These are phyloP conservation scores for Lepidium africanum DNA, from an alignment of 345 rosid species.

Conservation along the genomic window DNA sequence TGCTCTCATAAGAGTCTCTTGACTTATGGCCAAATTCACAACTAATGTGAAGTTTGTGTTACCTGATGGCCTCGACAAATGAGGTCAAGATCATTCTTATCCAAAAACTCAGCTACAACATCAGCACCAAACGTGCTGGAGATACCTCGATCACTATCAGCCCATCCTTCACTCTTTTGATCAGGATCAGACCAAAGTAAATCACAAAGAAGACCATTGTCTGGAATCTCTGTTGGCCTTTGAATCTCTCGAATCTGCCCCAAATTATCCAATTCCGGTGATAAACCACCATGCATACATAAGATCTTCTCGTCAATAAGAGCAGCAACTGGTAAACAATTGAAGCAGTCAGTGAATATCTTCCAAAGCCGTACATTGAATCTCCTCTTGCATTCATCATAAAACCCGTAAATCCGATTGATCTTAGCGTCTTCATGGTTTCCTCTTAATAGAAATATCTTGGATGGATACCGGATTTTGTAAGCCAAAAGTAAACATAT, in stretches of 20 bases:
- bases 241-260: constrained; percentile 68
- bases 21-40: not conserved
- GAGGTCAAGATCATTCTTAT: constrained; percentile 89
- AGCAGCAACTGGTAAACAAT: constrained; percentile 89
- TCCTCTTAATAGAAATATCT: constrained; percentile 72
- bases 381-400: constrained; percentile 96
- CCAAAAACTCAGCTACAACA: constrained; percentile 71
- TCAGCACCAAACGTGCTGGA: constrained; percentile 92
- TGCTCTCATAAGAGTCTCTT: not conserved
- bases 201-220: constrained; percentile 87
- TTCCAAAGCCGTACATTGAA: constrained; percentile 96
- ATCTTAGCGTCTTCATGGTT: constrained; percentile 99
- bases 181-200: constrained; percentile 98
- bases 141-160: constrained; percentile 83
- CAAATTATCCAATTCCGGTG: constrained; percentile 67
- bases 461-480: constrained; percentile 77
- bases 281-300: constrained; percentile 98
- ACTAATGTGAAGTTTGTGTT: not conserved
- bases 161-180: constrained; percentile 63
- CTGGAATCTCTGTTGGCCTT: constrained; percentile 93
- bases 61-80: constrained; percentile 99
- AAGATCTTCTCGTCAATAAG: constrained; percentile 82
- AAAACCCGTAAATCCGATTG: constrained; percentile 90
- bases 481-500: constrained; percentile 93
- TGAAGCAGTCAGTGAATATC: constrained; percentile 88